Base-by-base conservation (phyloP, 1,284 basidiomycete genomes). In the Agaricales sp. region DNA sequence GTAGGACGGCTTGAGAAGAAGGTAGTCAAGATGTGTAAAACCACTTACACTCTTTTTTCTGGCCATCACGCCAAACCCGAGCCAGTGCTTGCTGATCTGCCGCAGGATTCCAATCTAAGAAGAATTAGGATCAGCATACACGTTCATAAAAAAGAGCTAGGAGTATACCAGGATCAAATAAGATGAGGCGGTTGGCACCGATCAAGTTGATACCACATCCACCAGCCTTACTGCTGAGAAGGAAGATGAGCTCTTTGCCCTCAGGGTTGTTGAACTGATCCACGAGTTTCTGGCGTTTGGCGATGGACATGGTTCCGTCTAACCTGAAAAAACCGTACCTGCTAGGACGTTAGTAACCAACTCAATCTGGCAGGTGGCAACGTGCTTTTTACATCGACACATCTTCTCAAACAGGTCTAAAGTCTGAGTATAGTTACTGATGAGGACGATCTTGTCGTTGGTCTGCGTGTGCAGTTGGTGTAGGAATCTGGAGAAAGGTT, bases 201-300 rank as follows among this genome's bases (percentile, higher is more conserved):
- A 98, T 97, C 54, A 99, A 74, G 62, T 99, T 99, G 74, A 99
- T 95, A 61, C 96, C 94, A 58, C 94, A 97, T 58, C 95, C 95
- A 53, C 95, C 95, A 35, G 96, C 94, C 67, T 98, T 98, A 56
- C 91, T 93, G 63, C 91, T 94, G 14, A 99, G 75, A 48, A 99
- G 70, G 69, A 99, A 99, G 43, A 99, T 78, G 57, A 97, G 95
- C 63, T 99, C 94, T 60, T 92, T 92, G 43, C 91, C 86, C 50
- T 88, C 81, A 0, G 96, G 96, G 65, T 99, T 80, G 63, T 99
- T 99, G 71, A 99, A 99, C 58, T 89, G 82, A 62, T 97, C 93
- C 12, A 99, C 95, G 20, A 98, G 81, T 66, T 98, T 98, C 65
- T 96, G 94, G 22, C 95, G 86, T 66, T 99, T 99, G 57, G 77